phyloP scores from a whole-genome alignment of 176 grass and related monocot genomes.

The Aegilops umbellulata region DNA sequence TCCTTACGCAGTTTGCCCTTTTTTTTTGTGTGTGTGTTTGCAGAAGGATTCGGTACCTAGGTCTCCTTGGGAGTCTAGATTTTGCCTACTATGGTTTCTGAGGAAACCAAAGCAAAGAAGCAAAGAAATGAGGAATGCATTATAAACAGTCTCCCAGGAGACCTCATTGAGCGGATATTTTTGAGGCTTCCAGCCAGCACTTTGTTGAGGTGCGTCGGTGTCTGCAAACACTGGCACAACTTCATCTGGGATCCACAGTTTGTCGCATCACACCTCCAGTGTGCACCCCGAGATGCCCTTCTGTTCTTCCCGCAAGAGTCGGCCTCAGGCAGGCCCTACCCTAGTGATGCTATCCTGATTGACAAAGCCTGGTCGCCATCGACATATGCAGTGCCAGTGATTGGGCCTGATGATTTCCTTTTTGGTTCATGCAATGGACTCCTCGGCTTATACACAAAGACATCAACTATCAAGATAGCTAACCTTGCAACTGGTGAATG shows the following conservation, averaged over 20 bases:
- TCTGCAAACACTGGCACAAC: slow-evolving; percentile 33
- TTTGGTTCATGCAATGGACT: slow-evolving; percentile 17
- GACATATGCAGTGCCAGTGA: not conserved
- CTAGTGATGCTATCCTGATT: slow-evolving; percentile 17
- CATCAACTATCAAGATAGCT: slow-evolving; percentile 2
- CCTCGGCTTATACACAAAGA: not conserved
- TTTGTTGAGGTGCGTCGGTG: slow-evolving; percentile 14
- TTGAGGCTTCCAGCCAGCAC: slow-evolving; percentile 6
- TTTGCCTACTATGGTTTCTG: not conserved
- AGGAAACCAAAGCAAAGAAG: not conserved
- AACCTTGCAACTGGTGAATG: not conserved
- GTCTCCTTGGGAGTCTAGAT: not conserved
- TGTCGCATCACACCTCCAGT: not conserved
- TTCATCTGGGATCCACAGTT: slow-evolving; percentile 20
- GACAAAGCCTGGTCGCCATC: slow-evolving; percentile 13
- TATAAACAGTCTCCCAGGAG: not conserved
- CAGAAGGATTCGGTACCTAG: not conserved
- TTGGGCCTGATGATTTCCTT: slow-evolving; percentile 17
- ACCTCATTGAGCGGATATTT: slow-evolving; percentile 26
- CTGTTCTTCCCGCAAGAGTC: not conserved
- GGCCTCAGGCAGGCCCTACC: not conserved
- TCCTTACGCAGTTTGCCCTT: not conserved
- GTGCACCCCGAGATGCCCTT: not conserved
- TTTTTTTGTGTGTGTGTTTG: not conserved
- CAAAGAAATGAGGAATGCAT: not conserved